Evolutionary conservation across 2,329 filamentous ascomycete genomes (phyloP).

Genomic region (Fusarium torreyae): DNA sequence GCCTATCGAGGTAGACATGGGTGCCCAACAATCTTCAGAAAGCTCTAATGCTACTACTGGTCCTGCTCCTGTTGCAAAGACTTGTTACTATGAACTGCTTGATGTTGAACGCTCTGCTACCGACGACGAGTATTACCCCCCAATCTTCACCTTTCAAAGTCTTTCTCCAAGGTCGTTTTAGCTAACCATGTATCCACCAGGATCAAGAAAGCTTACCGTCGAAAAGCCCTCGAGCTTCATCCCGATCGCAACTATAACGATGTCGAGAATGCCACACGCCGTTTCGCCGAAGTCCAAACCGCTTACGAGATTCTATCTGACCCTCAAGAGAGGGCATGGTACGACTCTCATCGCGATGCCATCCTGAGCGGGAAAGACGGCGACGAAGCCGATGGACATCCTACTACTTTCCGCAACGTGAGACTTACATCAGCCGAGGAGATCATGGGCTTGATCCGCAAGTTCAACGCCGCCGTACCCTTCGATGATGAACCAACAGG

Average conservation of each 20-base stretch:
- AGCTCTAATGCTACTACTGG: conserved; percentile 57
- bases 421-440: conserved; percentile 86
- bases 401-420: conserved; percentile 77
- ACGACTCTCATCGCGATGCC: conserved; percentile 91
- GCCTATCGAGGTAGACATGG: conserved; percentile 58
- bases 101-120: conserved; percentile 79
- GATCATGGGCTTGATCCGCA: conserved; percentile 82
- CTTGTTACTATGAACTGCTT: conserved; percentile 89
- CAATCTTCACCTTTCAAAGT: neutral
- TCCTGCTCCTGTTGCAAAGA: conserved; percentile 67
- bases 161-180: neutral
- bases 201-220: conserved; percentile 93
- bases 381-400: conserved; percentile 61
- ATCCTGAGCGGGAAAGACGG: conserved; percentile 79
- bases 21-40: conserved; percentile 69
- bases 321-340: conserved; percentile 96
- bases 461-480: conserved; percentile 82
- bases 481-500: conserved; percentile 85
- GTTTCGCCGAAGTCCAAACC: conserved; percentile 92
- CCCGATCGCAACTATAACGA: conserved; percentile 94
- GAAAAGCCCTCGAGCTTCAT: conserved; percentile 92
- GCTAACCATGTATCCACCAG: conserved; percentile 58
- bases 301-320: conserved; percentile 98
- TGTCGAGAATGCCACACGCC: conserved; percentile 83
- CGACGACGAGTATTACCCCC: conserved; percentile 79